Evolutionary conservation across 768 basidiomycete genomes (phyloP).

Genomic region (Pleurotus djamor): DNA sequence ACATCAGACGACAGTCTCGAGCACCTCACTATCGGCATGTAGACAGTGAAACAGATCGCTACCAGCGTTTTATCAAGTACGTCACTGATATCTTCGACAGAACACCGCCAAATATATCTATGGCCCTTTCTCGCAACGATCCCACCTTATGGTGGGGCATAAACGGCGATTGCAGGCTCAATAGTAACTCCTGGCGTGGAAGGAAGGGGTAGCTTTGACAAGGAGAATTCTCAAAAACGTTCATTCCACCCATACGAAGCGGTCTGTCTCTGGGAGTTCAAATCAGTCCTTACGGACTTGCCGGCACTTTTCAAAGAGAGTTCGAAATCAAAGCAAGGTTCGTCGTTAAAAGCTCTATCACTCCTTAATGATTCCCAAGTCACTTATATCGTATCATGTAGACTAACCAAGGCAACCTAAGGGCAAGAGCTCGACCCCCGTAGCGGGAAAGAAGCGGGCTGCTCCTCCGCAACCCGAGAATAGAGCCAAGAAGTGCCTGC

Average conservation of each 20-base stretch:
- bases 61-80: not conserved
- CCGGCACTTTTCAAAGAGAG: not conserved
- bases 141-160: not conserved
- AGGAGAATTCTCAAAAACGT: not conserved
- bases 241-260: conserved; percentile 1
- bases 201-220: not conserved
- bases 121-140: conserved; percentile 5
- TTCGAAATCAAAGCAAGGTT: no score
- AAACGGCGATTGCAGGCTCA: conserved; percentile 1
- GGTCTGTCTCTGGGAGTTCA: conserved; percentile 5
- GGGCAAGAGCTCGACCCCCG: no score
- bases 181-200: not conserved
- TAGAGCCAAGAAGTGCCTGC: no score
- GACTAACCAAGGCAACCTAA: no score
- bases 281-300: not conserved
- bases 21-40: not conserved
- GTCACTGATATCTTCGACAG: not conserved
- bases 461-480: no score
- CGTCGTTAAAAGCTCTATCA: no score
- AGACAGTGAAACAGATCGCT: not conserved
- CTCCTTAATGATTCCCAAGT: no score
- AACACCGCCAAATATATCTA: not conserved
- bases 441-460: no score
- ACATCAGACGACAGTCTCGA: not conserved
- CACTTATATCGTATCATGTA: no score